These are phyloP conservation scores for Pythium rishiriense DNA, from an alignment of 352 stramenopile genomes.

Conservation along the genomic window DNA sequence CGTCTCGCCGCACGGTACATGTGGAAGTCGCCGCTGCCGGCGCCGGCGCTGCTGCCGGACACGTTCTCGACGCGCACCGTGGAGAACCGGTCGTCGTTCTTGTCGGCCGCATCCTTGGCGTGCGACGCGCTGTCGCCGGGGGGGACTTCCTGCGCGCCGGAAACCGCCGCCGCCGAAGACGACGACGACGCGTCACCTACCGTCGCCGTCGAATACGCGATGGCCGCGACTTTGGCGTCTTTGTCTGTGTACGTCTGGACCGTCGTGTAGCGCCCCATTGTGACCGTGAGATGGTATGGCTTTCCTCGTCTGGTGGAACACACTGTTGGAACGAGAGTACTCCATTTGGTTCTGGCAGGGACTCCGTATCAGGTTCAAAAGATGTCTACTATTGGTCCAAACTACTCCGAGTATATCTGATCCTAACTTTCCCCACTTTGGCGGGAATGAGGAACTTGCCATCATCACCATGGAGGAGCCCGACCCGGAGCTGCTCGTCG, in stretches of 20 bases:
- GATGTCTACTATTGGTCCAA: neutral
- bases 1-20: constrained; percentile 94
- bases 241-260: constrained; percentile 86
- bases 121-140: neutral
- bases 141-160: constrained; percentile 2
- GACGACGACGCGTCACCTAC: neutral
- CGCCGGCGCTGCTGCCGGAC: constrained; percentile 92
- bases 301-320: neutral
- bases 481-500: constrained; percentile 27
- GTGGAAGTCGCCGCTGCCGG: constrained; percentile 96
- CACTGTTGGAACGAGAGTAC: neutral
- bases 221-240: constrained; percentile 68
- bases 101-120: constrained; percentile 8
- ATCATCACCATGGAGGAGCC: neutral
- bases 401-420: neutral
- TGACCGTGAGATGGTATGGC: neutral
- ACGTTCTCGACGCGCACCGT: constrained; percentile 93
- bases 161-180: neutral
- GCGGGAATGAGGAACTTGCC: neutral
- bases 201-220: constrained; percentile 44
- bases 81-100: constrained; percentile 40
- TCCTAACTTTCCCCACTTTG: neutral
- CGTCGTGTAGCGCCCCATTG: constrained; percentile 78
- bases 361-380: neutral
- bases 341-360: neutral